Evolutionary conservation across 169 alveolate genomes (phyloP).

Genomic region (Babesia ovata): DNA sequence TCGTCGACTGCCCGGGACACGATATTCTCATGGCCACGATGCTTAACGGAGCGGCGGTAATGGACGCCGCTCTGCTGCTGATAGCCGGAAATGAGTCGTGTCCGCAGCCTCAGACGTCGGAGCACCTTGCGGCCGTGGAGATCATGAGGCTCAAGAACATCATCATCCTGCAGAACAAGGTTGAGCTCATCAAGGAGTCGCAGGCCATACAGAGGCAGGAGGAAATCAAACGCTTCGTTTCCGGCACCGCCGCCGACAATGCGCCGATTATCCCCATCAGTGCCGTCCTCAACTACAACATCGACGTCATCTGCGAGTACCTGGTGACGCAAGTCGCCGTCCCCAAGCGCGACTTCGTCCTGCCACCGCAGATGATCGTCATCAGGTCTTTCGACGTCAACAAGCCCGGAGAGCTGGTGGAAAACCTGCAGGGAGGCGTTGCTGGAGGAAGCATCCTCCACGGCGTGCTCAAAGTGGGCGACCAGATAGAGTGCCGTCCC

Average conservation of each 20-base stretch:
- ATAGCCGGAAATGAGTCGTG: conserved; percentile 96
- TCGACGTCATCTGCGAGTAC: conserved; percentile 95
- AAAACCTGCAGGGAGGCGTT: conserved; percentile 98
- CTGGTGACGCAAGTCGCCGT: conserved; percentile 92
- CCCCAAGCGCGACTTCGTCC: conserved; percentile 95
- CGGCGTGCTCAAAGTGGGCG: conserved; percentile 96
- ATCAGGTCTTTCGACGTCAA: conserved; percentile 99
- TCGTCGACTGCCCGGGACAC: conserved; percentile 99
- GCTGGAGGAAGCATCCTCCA: conserved; percentile 97
- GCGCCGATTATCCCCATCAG: conserved; percentile 97
- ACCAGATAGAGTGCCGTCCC: conserved; percentile 97
- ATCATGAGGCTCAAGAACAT: conserved; percentile 97
- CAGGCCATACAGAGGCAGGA: conserved; percentile 94
- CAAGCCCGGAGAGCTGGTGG: conserved; percentile 97
- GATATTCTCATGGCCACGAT: conserved; percentile 99
- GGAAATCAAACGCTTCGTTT: conserved; percentile 89
- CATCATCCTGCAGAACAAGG: conserved; percentile 96
- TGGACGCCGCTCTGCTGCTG: conserved; percentile 98
- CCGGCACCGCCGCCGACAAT: conserved; percentile 94
- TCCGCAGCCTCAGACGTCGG: conserved; percentile 99
- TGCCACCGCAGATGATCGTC: conserved; percentile 97
- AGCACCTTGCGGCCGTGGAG: conserved; percentile 99
- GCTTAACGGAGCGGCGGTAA: conserved; percentile 99
- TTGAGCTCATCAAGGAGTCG: conserved; percentile 95
- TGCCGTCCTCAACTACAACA: conserved; percentile 95